Percentiles rank a stretch among this genome's conserved stretches.
Conservation (phyloP, 768 basidiomycete genomes). For the Pleurotus salmoneostramineus region DNA sequence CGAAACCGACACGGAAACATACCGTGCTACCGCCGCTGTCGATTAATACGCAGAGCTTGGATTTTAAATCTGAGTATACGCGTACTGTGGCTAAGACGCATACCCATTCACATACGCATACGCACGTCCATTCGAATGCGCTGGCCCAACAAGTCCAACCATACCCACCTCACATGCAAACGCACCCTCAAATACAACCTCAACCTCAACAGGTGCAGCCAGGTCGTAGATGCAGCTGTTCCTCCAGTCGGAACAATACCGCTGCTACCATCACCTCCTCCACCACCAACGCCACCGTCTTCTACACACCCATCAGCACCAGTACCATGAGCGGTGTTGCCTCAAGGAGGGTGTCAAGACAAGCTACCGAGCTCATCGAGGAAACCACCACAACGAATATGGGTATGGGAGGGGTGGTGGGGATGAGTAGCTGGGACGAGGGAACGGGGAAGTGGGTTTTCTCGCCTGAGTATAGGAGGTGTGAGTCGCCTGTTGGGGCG, state of each 20-base stretch:
- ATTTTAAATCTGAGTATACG: slow-evolving; percentile 5
- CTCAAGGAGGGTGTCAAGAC: no score
- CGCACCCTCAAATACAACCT: no score
- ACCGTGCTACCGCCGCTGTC: background rate
- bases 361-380: no score
- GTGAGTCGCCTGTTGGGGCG: slow-evolving; percentile 25
- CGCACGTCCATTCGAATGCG: background rate
- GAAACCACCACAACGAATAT: no score
- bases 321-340: no score
- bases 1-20: background rate
- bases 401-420: no score
- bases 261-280: background rate
- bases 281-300: slow-evolving; percentile 8
- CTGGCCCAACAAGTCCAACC: no score
- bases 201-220: no score
- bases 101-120: background rate
- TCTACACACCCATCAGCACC: slow-evolving; percentile 9
- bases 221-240: no score
- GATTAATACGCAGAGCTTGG: background rate
- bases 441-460: background rate
- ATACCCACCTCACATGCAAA: no score
- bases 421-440: no score
- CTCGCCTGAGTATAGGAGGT: slow-evolving; percentile 11
- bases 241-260: no score
- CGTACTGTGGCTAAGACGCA: background rate